These are phyloP conservation scores for Eucalyptus cloeziana DNA, from an alignment of 345 rosid species.

Conservation along the genomic window DNA sequence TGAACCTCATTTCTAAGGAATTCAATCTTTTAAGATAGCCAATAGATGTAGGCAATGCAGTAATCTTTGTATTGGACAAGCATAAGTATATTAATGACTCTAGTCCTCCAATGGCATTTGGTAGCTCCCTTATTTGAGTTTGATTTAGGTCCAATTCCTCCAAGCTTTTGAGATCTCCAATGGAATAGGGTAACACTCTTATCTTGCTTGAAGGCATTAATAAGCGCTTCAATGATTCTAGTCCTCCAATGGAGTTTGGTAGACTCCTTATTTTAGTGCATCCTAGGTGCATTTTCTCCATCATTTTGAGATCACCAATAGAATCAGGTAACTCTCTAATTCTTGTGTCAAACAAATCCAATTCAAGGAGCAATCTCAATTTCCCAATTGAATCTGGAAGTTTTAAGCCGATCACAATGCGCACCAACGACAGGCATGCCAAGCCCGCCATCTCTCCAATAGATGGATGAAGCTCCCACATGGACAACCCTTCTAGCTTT, in stretches of 20 bases:
- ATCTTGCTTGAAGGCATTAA: not conserved
- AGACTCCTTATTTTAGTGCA: not conserved
- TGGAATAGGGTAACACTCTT: not conserved
- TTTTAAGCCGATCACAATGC: not conserved
- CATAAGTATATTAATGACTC: not conserved
- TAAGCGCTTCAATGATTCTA: not conserved
- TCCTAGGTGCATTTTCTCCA: not conserved
- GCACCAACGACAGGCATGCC: not conserved
- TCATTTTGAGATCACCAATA: not conserved
- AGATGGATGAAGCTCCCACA: not conserved
- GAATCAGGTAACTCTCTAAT: not conserved
- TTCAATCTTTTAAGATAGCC: not conserved
- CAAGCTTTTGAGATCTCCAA: not conserved
- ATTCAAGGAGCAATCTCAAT: not conserved
- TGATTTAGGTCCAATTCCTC: fast-evolving
- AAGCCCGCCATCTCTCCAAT: not conserved
- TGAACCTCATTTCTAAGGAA: fast-evolving
- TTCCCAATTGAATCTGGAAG: not conserved
- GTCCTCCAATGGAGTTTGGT: not conserved
- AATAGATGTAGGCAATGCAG: fast-evolving
- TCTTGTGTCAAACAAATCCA: not conserved
- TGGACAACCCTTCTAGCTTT: not conserved
- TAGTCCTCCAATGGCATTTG: not conserved
- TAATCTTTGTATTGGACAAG: not conserved
- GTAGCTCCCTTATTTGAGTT: not conserved